Evolutionary conservation across 345 rosid genomes (phyloP).

Genomic region (Psidium friedrichsthalianum): DNA sequence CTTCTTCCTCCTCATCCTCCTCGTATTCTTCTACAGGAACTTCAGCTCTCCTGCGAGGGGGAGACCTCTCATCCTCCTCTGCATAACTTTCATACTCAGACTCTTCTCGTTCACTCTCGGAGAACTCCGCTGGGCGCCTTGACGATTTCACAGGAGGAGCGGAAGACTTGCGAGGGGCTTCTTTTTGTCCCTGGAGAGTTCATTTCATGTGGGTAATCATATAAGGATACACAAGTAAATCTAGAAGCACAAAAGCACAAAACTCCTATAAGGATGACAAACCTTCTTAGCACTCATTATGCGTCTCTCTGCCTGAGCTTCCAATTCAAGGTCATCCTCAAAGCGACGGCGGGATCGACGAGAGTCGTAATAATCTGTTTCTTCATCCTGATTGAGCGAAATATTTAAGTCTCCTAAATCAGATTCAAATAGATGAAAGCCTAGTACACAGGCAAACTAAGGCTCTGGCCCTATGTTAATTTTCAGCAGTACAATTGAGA

Average conservation of each 20-base stretch:
- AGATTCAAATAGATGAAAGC: not conserved
- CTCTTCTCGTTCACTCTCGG: constrained; percentile 88
- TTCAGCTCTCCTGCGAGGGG: constrained; percentile 44
- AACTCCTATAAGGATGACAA: not conserved
- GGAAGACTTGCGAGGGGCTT: constrained; percentile 52
- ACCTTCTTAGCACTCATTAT: constrained; percentile 97
- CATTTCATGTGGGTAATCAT: not conserved
- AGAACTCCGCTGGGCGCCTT: constrained; percentile 63
- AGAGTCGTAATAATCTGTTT: constrained; percentile 65
- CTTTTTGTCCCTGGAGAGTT: constrained; percentile 48
- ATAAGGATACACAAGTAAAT: not conserved
- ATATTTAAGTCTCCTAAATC: not conserved
- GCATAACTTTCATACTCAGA: constrained; percentile 95
- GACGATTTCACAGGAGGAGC: constrained; percentile 42
- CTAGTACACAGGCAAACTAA: not conserved
- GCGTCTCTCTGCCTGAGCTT: constrained; percentile 81
- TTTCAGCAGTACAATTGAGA: not conserved
- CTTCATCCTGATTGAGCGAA: constrained; percentile 50
- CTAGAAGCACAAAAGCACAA: not conserved
- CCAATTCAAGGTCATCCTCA: constrained; percentile 90
- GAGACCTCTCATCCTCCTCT: constrained; percentile 63
- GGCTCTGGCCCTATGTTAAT: not conserved
- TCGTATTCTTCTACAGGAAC: constrained; percentile 76
- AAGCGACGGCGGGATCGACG: constrained; percentile 65
- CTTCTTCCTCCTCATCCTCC: constrained; percentile 71